A percentile compares a stretch with the other conserved stretches of the same genome.
phyloP scores from a whole-genome alignment of 257 asterid genomes.

The Asclepias syriaca region DNA sequence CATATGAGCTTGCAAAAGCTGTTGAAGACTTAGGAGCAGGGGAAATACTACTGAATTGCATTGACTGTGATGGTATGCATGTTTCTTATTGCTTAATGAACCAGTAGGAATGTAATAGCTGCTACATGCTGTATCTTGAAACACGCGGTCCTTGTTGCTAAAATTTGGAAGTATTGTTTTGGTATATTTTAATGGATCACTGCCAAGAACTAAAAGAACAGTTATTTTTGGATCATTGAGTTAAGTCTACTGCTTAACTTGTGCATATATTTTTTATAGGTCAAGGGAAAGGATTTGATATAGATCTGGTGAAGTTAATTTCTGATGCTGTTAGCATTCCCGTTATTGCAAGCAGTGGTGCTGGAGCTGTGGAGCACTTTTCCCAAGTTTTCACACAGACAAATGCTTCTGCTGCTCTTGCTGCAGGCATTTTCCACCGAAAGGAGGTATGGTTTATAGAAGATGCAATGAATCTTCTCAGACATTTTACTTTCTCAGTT shows the following conservation, averaged over 20 bases:
- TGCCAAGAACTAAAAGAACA: not conserved
- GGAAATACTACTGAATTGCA: constrained; percentile 90
- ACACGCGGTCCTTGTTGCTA: not conserved
- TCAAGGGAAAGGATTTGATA: constrained; percentile 92
- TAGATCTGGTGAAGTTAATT: constrained; percentile 70
- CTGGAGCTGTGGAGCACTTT: constrained; percentile 80
- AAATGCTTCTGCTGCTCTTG: constrained; percentile 98
- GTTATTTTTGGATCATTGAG: not conserved
- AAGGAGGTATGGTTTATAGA: constrained; percentile 55
- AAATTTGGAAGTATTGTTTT: not conserved
- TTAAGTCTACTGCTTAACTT: not conserved
- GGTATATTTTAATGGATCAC: not conserved
- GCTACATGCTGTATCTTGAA: not conserved
- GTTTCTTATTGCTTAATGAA: not conserved
- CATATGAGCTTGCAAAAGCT: constrained; percentile 94
- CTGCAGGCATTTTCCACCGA: constrained; percentile 96
- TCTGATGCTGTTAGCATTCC: constrained; percentile 92
- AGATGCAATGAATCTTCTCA: not conserved
- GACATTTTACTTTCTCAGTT: not conserved
- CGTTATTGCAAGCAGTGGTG: constrained; percentile 97
- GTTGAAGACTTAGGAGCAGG: constrained; percentile 99
- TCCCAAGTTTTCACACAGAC: constrained; percentile 80
- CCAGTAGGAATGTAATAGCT: not conserved
- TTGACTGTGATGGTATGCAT: constrained; percentile 83
- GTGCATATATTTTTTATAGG: constrained; percentile 40